Conservation (phyloP, 2,329 filamentous ascomycete species). For the Sarocladium strictum region DNA sequence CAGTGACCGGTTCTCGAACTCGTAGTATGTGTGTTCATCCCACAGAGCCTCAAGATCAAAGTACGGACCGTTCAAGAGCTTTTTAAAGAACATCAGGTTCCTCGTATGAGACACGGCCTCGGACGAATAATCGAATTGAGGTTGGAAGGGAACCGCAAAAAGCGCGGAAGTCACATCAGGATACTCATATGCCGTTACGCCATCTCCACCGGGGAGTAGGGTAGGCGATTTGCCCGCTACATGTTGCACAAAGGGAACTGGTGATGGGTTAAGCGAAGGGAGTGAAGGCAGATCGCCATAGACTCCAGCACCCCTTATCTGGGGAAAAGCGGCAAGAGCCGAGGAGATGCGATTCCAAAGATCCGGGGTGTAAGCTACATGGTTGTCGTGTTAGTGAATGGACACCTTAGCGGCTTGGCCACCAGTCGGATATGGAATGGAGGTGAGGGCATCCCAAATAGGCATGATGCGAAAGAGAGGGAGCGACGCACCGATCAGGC, state of each 20-base stretch:
- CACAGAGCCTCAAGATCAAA: conserved; percentile 71
- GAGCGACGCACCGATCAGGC: conserved; percentile 19
- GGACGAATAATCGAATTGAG: conserved; percentile 36
- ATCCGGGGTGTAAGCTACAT: neutral
- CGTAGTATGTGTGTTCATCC: conserved; percentile 67
- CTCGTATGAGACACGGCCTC: conserved; percentile 62
- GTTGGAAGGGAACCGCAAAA: conserved; percentile 37
- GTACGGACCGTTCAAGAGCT: conserved; percentile 51
- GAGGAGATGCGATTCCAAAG: conserved; percentile 18
- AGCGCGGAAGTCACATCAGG: conserved; percentile 25
- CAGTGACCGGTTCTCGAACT: conserved; percentile 61
- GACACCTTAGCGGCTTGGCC: neutral
- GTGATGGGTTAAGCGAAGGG: neutral
- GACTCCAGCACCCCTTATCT: conserved; percentile 16
- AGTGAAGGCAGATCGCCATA: conserved; percentile 14
- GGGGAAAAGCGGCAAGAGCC: neutral
- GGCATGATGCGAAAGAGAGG: neutral
- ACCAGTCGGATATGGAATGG: neutral
- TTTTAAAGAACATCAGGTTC: conserved; percentile 48
- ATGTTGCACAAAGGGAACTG: neutral
- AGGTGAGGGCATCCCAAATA: too few relatives aligned
- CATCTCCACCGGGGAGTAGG: neutral
- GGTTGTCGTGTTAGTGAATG: neutral
- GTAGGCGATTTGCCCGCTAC: neutral
- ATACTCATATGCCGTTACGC: conserved; percentile 32